phyloP scores from a whole-genome alignment of 768 basidiomycete species.

The Russula virescens region DNA sequence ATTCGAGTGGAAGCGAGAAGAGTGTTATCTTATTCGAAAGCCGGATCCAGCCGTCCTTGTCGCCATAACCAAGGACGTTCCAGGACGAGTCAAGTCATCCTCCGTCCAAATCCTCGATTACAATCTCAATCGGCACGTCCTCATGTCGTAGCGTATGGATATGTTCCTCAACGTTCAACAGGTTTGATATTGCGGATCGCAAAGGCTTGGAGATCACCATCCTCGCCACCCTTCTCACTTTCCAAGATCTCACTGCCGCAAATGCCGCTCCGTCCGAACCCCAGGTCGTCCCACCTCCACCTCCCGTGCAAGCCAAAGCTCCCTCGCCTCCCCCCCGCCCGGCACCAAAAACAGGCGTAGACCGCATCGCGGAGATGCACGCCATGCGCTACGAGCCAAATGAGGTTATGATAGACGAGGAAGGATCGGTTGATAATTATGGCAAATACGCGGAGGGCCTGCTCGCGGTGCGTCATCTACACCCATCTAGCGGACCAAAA shows the following conservation, averaged over 20 bases:
- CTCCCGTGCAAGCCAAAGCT: constrained; percentile 9
- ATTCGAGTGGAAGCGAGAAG: constrained; percentile 83
- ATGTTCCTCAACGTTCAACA: constrained; percentile 27
- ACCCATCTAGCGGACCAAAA: not conserved
- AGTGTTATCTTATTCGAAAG: constrained; percentile 77
- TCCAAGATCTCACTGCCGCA: constrained; percentile 62
- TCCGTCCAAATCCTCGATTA: constrained; percentile 79
- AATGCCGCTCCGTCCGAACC: constrained; percentile 35
- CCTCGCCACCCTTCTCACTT: constrained; percentile 68
- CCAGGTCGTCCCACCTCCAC: not conserved
- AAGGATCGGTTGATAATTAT: constrained; percentile 60
- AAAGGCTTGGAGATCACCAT: constrained; percentile 84
- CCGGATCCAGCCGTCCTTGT: constrained; percentile 85
- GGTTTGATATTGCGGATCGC: constrained; percentile 79
- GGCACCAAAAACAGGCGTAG: constrained; percentile 57
- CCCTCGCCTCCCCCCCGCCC: constrained; percentile 56
- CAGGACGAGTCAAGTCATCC: constrained; percentile 56
- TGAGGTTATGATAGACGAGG: constrained; percentile 63
- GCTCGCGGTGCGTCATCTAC: constrained; percentile 44
- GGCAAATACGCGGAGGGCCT: constrained; percentile 60
- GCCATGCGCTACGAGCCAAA: constrained; percentile 63
- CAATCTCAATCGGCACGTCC: constrained; percentile 62
- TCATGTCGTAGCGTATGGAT: not conserved
- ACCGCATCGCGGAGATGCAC: constrained; percentile 69
- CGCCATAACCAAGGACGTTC: constrained; percentile 71